These are phyloP conservation scores for Phytophthora quininea DNA, from an alignment of 352 stramenopile genomes.

Conservation along the genomic window DNA sequence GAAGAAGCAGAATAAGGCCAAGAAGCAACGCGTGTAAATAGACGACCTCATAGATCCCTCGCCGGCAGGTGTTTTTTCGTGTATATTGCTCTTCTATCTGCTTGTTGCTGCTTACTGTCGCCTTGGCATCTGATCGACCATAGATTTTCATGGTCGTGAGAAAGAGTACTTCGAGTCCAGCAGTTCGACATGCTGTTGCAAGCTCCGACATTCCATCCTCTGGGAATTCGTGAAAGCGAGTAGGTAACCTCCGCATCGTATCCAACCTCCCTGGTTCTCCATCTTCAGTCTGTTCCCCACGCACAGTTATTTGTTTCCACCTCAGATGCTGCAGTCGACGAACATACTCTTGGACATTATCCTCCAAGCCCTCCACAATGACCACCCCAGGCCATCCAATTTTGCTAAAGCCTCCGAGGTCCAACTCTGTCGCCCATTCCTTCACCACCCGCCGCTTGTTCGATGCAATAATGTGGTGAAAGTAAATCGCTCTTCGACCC, in stretches of 20 bases:
- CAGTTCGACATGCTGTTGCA: slow-evolving; percentile 49
- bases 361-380: slow-evolving; percentile 68
- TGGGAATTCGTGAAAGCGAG: slow-evolving; percentile 61
- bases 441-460: slow-evolving; percentile 76
- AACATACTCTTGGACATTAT: slow-evolving; percentile 70
- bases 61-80: slow-evolving; percentile 13
- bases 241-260: slow-evolving; percentile 40
- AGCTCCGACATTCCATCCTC: slow-evolving; percentile 73
- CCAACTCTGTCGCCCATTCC: slow-evolving; percentile 73
- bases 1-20: slow-evolving; percentile 22
- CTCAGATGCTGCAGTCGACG: slow-evolving; percentile 70
- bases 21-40: slow-evolving; percentile 66
- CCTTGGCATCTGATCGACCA: slow-evolving; percentile 14
- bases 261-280: slow-evolving; percentile 27
- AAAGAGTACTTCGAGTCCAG: slow-evolving; percentile 71
- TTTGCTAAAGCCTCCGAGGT: slow-evolving; percentile 76
- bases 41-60: slow-evolving; percentile 29
- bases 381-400: slow-evolving; percentile 86
- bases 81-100: slow-evolving; percentile 1
- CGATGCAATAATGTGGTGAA: slow-evolving; percentile 83
- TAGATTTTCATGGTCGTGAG: slow-evolving; percentile 87
- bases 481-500: slow-evolving; percentile 79
- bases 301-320: slow-evolving; percentile 86
- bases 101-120: not conserved
- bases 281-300: slow-evolving; percentile 68